Percentiles rank a stretch among this genome's conserved stretches.
These are phyloP conservation scores for Penicillium sp. DNA, from an alignment of 2,329 filamentous ascomycete species.

Conservation along the genomic window DNA sequence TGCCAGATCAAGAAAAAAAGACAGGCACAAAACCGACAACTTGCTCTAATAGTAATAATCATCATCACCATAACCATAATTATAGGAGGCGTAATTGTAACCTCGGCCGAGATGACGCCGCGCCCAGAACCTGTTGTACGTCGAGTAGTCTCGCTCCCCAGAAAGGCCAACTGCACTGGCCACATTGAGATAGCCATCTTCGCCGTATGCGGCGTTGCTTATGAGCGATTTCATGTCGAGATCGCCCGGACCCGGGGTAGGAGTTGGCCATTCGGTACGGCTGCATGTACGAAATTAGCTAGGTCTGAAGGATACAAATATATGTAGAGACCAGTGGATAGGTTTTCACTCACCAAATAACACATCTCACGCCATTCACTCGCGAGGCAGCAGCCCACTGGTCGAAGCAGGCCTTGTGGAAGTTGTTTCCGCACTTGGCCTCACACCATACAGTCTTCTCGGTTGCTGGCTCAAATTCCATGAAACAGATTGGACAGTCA, in stretches of 20 bases:
- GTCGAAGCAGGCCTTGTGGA: constrained; percentile 56
- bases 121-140: constrained; percentile 39
- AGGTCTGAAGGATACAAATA: neutral
- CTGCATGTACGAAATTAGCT: constrained; percentile 21
- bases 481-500: constrained; percentile 62
- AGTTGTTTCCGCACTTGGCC: constrained; percentile 59
- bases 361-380: constrained; percentile 34
- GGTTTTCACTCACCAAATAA: constrained; percentile 39
- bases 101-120: constrained; percentile 13
- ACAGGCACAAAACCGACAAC: too few species aligned
- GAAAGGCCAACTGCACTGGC: constrained; percentile 40
- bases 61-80: neutral
- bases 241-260: constrained; percentile 20
- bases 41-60: neutral
- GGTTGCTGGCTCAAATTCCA: constrained; percentile 47
- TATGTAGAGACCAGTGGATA: neutral
- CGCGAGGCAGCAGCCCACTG: constrained; percentile 45
- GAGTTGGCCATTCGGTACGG: constrained; percentile 38
- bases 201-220: constrained; percentile 23
- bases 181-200: constrained; percentile 46
- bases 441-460: constrained; percentile 56
- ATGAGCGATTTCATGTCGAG: constrained; percentile 30
- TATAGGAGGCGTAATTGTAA: neutral
- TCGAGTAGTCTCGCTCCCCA: constrained; percentile 36
- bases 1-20: too few species aligned